Conservation (phyloP, 139 green algal genomes). For the Diplosphaera chodatii region DNA sequence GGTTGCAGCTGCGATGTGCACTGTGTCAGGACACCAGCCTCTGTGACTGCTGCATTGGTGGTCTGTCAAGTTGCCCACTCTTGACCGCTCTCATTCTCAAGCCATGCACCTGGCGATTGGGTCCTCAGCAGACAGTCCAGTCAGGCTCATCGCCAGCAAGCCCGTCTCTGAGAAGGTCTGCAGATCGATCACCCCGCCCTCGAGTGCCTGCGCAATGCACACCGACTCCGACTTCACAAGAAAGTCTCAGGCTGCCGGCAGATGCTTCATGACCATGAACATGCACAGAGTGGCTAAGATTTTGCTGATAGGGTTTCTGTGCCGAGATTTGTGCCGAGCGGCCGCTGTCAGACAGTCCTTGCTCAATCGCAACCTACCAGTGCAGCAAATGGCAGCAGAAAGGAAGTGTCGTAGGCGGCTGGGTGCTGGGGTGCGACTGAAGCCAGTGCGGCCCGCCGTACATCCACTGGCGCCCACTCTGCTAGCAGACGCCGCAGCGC, state of each 20-base stretch:
- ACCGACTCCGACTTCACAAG: too few species aligned
- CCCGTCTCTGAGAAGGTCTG: constrained; percentile 27
- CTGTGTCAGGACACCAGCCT: too few species aligned
- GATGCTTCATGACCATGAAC: too few species aligned
- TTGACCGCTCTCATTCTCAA: too few species aligned
- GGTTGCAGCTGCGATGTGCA: neutral
- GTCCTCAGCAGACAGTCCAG: constrained; percentile 36
- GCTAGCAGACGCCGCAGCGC: constrained; percentile 12
- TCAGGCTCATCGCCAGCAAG: constrained; percentile 43
- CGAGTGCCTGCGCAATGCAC: constrained; percentile 14
- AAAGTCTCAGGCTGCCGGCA: too few species aligned
- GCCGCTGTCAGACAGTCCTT: too few species aligned
- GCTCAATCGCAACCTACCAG: too few species aligned
- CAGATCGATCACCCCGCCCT: constrained; percentile 8
- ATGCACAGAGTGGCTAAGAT: too few species aligned
- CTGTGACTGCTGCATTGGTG: too few species aligned
- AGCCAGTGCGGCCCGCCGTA: constrained; percentile 25
- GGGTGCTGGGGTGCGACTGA: constrained; percentile 1
- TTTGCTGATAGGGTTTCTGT: too few species aligned
- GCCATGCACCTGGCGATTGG: constrained; percentile 11
- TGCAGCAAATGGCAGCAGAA: constrained; percentile 43
- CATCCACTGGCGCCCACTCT: constrained; percentile 19
- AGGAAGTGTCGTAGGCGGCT: constrained; percentile 48
- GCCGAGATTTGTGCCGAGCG: too few species aligned
- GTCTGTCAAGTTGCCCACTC: too few species aligned